Percentiles rank a stretch among this genome's conserved stretches.
Evolutionary conservation across 139 green algal species (phyloP).

Genomic region (Tetradesmus obliquus): DNA sequence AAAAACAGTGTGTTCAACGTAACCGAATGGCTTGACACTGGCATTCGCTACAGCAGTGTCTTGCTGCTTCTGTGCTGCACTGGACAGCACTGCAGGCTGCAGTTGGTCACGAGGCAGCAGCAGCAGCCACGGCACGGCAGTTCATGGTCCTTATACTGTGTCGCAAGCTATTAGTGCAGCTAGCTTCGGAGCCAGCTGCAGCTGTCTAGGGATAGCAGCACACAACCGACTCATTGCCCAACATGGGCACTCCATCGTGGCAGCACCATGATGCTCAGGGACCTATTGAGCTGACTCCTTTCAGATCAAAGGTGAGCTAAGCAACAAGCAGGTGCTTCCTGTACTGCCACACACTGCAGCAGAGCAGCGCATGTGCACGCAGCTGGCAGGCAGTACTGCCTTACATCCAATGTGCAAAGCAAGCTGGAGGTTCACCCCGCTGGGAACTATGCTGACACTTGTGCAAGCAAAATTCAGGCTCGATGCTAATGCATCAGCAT

Average conservation of each 20-base stretch:
- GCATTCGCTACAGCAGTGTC: not conserved
- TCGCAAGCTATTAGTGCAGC: not conserved
- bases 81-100: not conserved
- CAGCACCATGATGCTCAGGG: conserved; percentile 15
- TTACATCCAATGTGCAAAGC: too few species aligned
- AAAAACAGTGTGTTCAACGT: too few species aligned
- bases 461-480: too few species aligned
- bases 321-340: not conserved
- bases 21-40: too few species aligned
- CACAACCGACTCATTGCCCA: not conserved
- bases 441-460: too few species aligned
- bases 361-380: not conserved
- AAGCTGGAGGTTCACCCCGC: too few species aligned
- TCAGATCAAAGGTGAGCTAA: conserved; percentile 16
- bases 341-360: not conserved
- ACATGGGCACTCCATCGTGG: conserved; percentile 4
- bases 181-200: not conserved
- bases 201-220: not conserved
- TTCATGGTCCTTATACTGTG: not conserved
- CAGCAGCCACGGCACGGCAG: not conserved
- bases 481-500: too few species aligned
- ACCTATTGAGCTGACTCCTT: conserved; percentile 39
- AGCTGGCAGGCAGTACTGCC: not conserved
- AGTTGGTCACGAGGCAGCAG: not conserved
- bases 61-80: not conserved